These are phyloP conservation scores for Clarireedia hainanense DNA, from an alignment of 2,329 filamentous ascomycete species.

Conservation along the genomic window DNA sequence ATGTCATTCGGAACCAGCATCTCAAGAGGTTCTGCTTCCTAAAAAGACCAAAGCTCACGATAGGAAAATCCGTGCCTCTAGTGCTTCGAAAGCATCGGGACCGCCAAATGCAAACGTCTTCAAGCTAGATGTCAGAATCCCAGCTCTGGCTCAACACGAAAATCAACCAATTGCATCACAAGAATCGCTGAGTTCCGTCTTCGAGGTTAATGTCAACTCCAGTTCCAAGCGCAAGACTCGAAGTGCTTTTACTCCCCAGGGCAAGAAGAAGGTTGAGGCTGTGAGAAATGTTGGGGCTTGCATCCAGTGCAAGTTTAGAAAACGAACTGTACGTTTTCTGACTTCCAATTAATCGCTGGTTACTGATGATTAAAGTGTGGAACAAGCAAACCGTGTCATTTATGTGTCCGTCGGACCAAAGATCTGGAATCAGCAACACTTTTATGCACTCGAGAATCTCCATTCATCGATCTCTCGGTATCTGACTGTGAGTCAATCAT, in stretches of 20 bases:
- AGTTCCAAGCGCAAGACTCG: conserved; percentile 5
- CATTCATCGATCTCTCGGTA: conserved; percentile 10
- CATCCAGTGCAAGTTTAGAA: conserved; percentile 25
- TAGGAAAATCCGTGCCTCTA: neutral
- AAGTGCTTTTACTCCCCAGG: conserved; percentile 6
- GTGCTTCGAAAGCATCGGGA: neutral
- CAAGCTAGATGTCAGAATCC: neutral
- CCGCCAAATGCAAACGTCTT: neutral
- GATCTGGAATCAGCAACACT: neutral
- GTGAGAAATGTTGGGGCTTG: conserved; percentile 25
- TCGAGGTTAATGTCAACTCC: conserved; percentile 4
- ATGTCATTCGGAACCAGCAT: too few relatives aligned
- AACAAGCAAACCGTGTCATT: conserved; percentile 3
- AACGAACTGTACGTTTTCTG: conserved; percentile 18
- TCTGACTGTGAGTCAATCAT: conserved; percentile 2
- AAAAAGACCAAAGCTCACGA: neutral
- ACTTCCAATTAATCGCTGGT: too few relatives aligned
- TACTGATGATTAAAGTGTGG: conserved; percentile 4
- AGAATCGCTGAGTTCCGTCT: conserved; percentile 7
- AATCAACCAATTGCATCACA: neutral
- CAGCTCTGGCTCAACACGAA: neutral
- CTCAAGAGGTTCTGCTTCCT: neutral
- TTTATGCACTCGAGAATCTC: conserved; percentile 8
- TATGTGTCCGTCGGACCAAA: conserved; percentile 4
- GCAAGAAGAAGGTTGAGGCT: conserved; percentile 12